Percentiles rank a stretch among this genome's conserved stretches.
phyloP scores from a whole-genome alignment of 257 asterid species.

The Solanum stenotomum region DNA sequence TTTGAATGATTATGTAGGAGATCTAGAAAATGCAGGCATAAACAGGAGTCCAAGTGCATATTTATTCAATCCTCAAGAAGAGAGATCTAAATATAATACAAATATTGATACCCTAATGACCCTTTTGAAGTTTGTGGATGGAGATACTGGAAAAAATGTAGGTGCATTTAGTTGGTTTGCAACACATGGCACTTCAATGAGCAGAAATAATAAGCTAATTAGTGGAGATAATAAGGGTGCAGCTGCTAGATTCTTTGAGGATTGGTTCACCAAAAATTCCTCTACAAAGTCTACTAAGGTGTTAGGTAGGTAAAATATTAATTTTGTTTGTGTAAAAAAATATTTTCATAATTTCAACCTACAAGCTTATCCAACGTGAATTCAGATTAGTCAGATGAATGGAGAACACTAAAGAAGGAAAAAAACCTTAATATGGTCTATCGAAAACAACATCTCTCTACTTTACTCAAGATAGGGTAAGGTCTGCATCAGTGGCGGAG shows the following conservation, averaged over 20 bases:
- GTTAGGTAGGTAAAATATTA: neutral
- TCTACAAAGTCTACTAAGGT: slow-evolving; percentile 1
- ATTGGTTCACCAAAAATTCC: slow-evolving; percentile 29
- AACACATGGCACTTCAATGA: slow-evolving; percentile 67
- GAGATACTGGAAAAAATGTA: slow-evolving; percentile 14
- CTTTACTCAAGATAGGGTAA: neutral
- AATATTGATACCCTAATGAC: slow-evolving; percentile 49
- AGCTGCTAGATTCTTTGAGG: slow-evolving; percentile 60
- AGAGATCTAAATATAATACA: slow-evolving; percentile 28
- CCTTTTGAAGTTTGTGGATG: slow-evolving; percentile 43
- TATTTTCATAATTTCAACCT: too few relatives aligned
- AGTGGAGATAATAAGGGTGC: slow-evolving; percentile 72
- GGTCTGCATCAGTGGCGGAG: neutral
- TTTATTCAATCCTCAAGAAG: slow-evolving; percentile 39
- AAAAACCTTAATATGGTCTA: neutral
- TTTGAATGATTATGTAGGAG: slow-evolving; percentile 23
- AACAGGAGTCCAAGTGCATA: slow-evolving; percentile 65
- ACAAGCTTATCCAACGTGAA: too few relatives aligned
- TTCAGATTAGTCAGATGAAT: too few relatives aligned
- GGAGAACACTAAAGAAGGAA: too few relatives aligned
- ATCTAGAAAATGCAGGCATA: slow-evolving; percentile 44
- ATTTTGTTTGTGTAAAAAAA: neutral
- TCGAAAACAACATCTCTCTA: neutral
- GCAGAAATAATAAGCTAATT: slow-evolving; percentile 40
- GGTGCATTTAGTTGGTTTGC: slow-evolving; percentile 62